Percentiles rank a stretch among this genome's conserved stretches.
These are phyloP conservation scores for Ambrosiella xylebori DNA, from an alignment of 2,329 filamentous ascomycete genomes.

Conservation along the genomic window DNA sequence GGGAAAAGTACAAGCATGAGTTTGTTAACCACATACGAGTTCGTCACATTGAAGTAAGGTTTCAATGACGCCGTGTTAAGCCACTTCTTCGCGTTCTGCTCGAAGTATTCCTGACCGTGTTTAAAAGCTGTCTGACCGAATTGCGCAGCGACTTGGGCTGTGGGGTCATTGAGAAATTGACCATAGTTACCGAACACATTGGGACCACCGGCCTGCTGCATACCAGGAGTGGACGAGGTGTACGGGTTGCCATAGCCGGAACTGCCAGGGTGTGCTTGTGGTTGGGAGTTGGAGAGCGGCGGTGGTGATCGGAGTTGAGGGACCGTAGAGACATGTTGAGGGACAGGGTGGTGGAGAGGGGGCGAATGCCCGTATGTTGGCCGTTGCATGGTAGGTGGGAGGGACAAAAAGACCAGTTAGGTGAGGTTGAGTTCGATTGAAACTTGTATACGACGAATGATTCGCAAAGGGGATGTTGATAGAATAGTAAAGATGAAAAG, in stretches of 20 bases:
- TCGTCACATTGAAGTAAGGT: constrained; percentile 98
- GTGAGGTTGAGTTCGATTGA: neutral
- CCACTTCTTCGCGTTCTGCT: constrained; percentile 73
- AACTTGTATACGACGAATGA: neutral
- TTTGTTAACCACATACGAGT: constrained; percentile 90
- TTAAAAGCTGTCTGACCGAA: constrained; percentile 83
- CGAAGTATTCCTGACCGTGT: constrained; percentile 84
- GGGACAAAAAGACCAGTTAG: neutral
- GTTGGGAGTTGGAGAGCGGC: constrained; percentile 54
- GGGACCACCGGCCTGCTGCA: constrained; percentile 17
- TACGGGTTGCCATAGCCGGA: constrained; percentile 54
- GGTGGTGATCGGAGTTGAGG: constrained; percentile 91
- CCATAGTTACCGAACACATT: constrained; percentile 59
- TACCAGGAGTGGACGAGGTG: constrained; percentile 20
- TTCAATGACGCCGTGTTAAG: constrained; percentile 87
- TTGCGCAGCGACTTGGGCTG: constrained; percentile 86
- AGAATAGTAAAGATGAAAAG: neutral
- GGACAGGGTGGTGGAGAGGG: constrained; percentile 89
- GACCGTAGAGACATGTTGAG: constrained; percentile 95
- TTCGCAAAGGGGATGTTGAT: neutral
- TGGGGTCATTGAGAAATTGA: constrained; percentile 89
- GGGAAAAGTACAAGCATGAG: constrained; percentile 87
- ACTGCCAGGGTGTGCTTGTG: constrained; percentile 23
- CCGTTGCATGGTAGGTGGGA: constrained; percentile 52
- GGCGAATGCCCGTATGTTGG: constrained; percentile 73